phyloP scores from a whole-genome alignment of 345 rosid genomes.

The Camelina hispida region DNA sequence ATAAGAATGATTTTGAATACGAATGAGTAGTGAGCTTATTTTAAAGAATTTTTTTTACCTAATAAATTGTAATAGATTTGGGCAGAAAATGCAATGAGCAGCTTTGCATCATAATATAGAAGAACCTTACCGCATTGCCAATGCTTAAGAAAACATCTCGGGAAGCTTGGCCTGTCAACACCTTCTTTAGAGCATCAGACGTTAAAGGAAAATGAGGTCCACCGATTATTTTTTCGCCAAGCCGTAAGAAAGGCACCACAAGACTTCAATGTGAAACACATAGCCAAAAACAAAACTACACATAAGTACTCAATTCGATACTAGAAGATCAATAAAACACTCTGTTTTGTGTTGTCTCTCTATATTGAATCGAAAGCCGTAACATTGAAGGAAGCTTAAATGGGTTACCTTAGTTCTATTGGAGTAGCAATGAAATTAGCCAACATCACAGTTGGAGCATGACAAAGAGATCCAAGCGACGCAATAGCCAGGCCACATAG shows the following conservation, averaged over 20 bases:
- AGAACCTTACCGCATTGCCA: conserved; percentile 77
- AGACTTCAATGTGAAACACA: conserved; percentile 57
- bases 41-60: too few species aligned
- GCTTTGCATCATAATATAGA: conserved; percentile 7
- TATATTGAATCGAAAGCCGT: neutral
- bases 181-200: conserved; percentile 87
- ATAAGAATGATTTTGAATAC: too few species aligned
- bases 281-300: conserved; percentile 29
- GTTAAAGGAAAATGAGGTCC: conserved; percentile 91
- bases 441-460: conserved; percentile 86
- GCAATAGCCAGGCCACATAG: conserved; percentile 88
- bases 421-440: conserved; percentile 90
- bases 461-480: conserved; percentile 69
- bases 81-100: neutral
- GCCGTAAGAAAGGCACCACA: conserved; percentile 89
- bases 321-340: neutral
- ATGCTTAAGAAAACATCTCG: conserved; percentile 68
- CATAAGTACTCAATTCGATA: neutral
- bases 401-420: conserved; percentile 75
- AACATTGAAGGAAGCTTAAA: neutral
- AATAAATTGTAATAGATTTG: too few species aligned
- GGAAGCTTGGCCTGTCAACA: conserved; percentile 87
- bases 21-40: too few species aligned
- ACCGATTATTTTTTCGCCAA: conserved; percentile 75
- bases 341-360: neutral